Evolutionary conservation across 2,329 filamentous ascomycete genomes (phyloP), one percentile per base, ranked within the genome.

Genomic region (Cladobotryum protrusum): DNA sequence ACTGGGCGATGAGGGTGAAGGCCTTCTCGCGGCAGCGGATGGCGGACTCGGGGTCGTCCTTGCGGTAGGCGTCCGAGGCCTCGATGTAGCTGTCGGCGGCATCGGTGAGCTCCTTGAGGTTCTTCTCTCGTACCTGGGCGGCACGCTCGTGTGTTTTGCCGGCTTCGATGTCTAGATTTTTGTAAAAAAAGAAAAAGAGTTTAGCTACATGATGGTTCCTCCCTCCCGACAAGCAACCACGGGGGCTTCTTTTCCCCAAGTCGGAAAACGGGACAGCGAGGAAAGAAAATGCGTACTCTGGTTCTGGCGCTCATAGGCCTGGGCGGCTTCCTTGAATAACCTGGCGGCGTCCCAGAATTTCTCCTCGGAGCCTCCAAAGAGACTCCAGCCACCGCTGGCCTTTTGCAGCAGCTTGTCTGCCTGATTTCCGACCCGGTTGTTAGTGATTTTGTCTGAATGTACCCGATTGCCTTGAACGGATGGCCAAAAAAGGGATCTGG

Each of bases 51-150:
- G 90, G 90, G 61, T 88, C 83, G 47, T 87, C 83, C 71, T 90
- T 95, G 61, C 86, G 81, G 73, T 96, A 97, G 53, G 89, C 86
- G 75, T 97, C 96, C 79, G 91, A 97, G 47, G 93, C 93, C 67
- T 97, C 91, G 62, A 86, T 82, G 54, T 90, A 75, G 43, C 86
- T 86, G 70, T 95, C 95, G 56, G 92, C 91, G 43, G 90, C 89
- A 65, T 97, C 93, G 66, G 95, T 89, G 39, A 87, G 88, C 64
- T 97, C 91, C 65, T 90, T 95, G 45, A 97, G 79, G 61, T 91
- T 85, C 57, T 83, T 78, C 45, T 74, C 80, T 68, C 95, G 89
- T 52, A 97, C 84, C 40, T 79, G 70, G n/a, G 90, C 92, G 12
- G 89, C 89, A 67, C 85, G 81, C 67, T 96, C 89, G 58, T 96